These are phyloP conservation scores for Babesia sp. DNA, from an alignment of 169 alveolate species.

Conservation along the genomic window DNA sequence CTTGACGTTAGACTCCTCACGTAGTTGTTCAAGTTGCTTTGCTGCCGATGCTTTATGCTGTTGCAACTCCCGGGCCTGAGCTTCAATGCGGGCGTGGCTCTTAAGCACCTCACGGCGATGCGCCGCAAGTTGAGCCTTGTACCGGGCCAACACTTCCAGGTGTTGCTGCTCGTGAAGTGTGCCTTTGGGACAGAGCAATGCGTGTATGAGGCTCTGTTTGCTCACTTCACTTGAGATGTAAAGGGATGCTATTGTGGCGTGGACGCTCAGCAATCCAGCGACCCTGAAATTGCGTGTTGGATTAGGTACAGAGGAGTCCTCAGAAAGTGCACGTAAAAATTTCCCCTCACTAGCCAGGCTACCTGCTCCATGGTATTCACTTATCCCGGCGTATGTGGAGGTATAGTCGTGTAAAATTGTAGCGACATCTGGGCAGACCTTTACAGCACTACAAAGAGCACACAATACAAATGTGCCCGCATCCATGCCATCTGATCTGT, in stretches of 20 bases:
- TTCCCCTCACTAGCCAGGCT: slow-evolving; percentile 18
- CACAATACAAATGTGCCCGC: slow-evolving; percentile 30
- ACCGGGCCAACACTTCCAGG: slow-evolving; percentile 22
- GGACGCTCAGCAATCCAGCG: slow-evolving; percentile 29
- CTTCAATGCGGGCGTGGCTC: slow-evolving; percentile 26
- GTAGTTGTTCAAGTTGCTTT: slow-evolving; percentile 23
- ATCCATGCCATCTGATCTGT: slow-evolving; percentile 31
- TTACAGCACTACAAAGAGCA: slow-evolving; percentile 31
- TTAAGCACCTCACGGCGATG: slow-evolving; percentile 25
- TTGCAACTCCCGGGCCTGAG: slow-evolving; percentile 32
- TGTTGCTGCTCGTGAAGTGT: slow-evolving; percentile 3
- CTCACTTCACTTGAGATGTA: slow-evolving; percentile 27
- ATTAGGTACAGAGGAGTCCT: slow-evolving; percentile 1
- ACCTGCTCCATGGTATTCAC: slow-evolving; percentile 22
- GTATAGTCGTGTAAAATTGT: slow-evolving; percentile 19
- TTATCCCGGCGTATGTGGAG: slow-evolving; percentile 14
- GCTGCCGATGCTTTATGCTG: slow-evolving; percentile 21
- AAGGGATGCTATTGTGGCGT: slow-evolving; percentile 1
- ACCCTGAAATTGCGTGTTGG: slow-evolving; percentile 16
- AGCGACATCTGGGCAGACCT: slow-evolving; percentile 19
- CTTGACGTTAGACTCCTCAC: slow-evolving; percentile 10
- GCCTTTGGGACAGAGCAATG: slow-evolving; percentile 20
- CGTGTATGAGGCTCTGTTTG: slow-evolving; percentile 29
- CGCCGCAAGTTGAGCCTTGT: slow-evolving; percentile 25
- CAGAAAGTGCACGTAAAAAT: slow-evolving; percentile 21